phyloP scores from a whole-genome alignment of 768 basidiomycete species.

The Holtermannia corniformis region DNA sequence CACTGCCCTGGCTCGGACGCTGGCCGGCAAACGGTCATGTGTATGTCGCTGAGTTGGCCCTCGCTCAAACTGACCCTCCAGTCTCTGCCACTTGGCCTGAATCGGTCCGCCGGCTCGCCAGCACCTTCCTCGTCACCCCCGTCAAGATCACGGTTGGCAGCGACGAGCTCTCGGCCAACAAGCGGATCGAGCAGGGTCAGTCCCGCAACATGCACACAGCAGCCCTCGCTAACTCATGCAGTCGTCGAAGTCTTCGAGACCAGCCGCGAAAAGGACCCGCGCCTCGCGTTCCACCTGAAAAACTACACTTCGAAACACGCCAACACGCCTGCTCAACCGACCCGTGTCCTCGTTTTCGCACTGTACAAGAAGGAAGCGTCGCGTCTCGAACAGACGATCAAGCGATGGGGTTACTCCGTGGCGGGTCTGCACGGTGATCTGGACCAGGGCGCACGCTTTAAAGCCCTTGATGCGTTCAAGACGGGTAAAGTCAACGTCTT shows the following conservation, averaged over 20 bases:
- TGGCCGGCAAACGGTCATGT: constrained; percentile 89
- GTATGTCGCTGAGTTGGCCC: constrained; percentile 47
- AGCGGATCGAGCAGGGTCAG: constrained; percentile 70
- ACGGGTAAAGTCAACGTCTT: constrained; percentile 67
- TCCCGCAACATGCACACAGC: not conserved
- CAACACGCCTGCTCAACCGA: constrained; percentile 44
- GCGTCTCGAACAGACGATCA: constrained; percentile 72
- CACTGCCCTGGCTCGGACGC: constrained; percentile 48
- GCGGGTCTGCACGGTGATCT: constrained; percentile 84
- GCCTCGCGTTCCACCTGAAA: constrained; percentile 39
- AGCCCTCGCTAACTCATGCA: constrained; percentile 7
- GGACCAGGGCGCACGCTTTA: constrained; percentile 71
- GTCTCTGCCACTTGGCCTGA: constrained; percentile 99
- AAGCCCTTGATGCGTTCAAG: constrained; percentile 78
- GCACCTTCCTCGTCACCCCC: constrained; percentile 74
- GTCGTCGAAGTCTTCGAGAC: constrained; percentile 85
- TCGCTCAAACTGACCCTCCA: constrained; percentile 32
- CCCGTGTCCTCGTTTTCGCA: constrained; percentile 81
- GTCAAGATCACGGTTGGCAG: constrained; percentile 88
- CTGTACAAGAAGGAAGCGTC: constrained; percentile 96
- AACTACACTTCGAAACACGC: constrained; percentile 44
- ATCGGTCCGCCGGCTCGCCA: constrained; percentile 76
- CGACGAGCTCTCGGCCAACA: constrained; percentile 89
- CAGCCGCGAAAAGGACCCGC: constrained; percentile 62
- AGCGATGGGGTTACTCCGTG: constrained; percentile 64